These are phyloP conservation scores for Brassica nigra DNA, from an alignment of 345 rosid species.

Conservation along the genomic window DNA sequence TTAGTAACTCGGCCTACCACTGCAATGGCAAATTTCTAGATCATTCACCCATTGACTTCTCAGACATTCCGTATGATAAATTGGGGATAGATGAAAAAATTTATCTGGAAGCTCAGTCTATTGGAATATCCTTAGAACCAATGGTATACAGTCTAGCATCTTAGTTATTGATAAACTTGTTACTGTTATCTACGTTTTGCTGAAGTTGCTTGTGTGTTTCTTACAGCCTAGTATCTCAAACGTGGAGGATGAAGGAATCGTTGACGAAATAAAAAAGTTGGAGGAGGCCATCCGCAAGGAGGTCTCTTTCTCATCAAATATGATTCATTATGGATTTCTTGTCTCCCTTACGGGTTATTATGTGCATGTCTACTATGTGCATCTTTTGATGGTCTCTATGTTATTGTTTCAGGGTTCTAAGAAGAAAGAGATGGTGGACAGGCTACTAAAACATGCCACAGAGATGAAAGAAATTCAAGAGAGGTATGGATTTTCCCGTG, in stretches of 20 bases:
- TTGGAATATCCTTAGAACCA: conserved; percentile 76
- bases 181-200: conserved; percentile 11
- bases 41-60: conserved; percentile 44
- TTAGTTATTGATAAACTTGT: conserved; percentile 3
- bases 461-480: conserved; percentile 68
- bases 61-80: conserved; percentile 53
- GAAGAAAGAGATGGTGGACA: conserved; percentile 64
- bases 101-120: conserved; percentile 67
- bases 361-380: too few relatives aligned
- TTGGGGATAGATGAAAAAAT: conserved; percentile 70
- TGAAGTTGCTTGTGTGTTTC: conserved; percentile 18
- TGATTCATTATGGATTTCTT: not conserved
- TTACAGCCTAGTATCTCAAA: conserved; percentile 55
- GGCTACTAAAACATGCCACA: conserved; percentile 56
- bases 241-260: conserved; percentile 63
- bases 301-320: conserved; percentile 48
- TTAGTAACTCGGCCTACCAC: conserved; percentile 25
- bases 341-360: too few relatives aligned
- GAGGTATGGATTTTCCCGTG: conserved; percentile 48
- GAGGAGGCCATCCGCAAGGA: conserved; percentile 60
- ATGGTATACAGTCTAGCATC: conserved; percentile 49
- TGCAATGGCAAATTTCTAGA: conserved; percentile 39
- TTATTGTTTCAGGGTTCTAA: conserved; percentile 54
- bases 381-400: conserved; percentile 21
- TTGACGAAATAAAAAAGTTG: conserved; percentile 57